These are phyloP conservation scores for Rhododendron molle DNA, from an alignment of 148 eudicot genomes.

Conservation along the genomic window DNA sequence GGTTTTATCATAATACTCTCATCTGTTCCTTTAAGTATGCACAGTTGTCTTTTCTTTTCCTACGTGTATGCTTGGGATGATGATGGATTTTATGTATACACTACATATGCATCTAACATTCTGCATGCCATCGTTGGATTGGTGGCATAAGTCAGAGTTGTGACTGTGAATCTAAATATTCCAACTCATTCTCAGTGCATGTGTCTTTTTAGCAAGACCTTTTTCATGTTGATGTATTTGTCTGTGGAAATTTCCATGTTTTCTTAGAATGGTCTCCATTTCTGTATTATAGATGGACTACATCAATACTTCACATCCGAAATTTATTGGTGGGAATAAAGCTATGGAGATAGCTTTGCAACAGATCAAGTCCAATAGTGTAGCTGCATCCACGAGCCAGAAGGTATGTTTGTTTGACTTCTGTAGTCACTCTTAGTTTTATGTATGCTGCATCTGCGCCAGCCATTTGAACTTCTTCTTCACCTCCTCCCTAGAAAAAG, in stretches of 20 bases:
- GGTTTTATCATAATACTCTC: background rate
- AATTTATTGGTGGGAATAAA: slow-evolving; percentile 86
- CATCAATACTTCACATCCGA: slow-evolving; percentile 90
- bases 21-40: background rate
- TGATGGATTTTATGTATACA: background rate
- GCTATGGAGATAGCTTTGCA: slow-evolving; percentile 78
- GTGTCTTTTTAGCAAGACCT: background rate
- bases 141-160: background rate
- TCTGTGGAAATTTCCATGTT: background rate
- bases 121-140: background rate
- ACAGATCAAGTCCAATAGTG: slow-evolving; percentile 50
- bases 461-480: background rate
- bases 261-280: background rate
- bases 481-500: background rate
- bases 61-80: background rate
- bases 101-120: background rate
- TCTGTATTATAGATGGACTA: slow-evolving; percentile 67
- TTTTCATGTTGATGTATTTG: background rate
- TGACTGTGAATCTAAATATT: background rate
- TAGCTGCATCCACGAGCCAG: slow-evolving; percentile 41
- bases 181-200: background rate
- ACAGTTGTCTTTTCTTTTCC: background rate
- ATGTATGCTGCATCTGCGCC: background rate
- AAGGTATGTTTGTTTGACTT: slow-evolving; percentile 36
- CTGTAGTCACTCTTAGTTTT: background rate